These are phyloP conservation scores for Phytophthora europaea DNA, from an alignment of 352 stramenopile genomes.

Conservation along the genomic window DNA sequence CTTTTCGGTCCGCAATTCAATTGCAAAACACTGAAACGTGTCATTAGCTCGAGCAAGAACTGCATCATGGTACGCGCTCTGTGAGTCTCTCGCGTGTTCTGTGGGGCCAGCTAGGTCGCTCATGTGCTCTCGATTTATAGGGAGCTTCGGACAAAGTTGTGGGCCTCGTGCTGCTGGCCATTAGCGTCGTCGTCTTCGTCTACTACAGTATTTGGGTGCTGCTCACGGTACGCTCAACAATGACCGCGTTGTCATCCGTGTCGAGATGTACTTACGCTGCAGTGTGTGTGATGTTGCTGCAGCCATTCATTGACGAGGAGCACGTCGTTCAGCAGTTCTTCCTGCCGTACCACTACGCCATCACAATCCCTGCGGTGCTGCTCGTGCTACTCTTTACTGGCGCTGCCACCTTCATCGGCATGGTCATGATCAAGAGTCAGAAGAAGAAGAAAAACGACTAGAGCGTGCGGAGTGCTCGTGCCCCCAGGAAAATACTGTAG, in stretches of 20 bases:
- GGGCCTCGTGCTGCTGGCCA: conserved; percentile 78
- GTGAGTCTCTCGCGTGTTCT: neutral
- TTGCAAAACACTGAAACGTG: conserved; percentile 17
- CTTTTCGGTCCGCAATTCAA: conserved; percentile 10
- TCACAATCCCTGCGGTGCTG: conserved; percentile 87
- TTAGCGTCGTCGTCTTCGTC: conserved; percentile 89
- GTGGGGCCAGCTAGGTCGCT: neutral
- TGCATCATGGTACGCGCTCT: conserved; percentile 21
- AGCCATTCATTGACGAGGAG: conserved; percentile 90
- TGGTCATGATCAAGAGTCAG: conserved; percentile 92
- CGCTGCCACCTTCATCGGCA: conserved; percentile 87
- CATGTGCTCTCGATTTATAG: conserved; percentile 27
- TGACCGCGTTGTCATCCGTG: neutral
- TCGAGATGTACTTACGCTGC: neutral
- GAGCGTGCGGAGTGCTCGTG: conserved; percentile 10
- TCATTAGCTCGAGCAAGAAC: conserved; percentile 13
- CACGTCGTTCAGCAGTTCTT: conserved; percentile 88
- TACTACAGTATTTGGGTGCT: conserved; percentile 94
- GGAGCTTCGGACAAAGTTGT: conserved; percentile 82
- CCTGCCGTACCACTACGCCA: conserved; percentile 90
- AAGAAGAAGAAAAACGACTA: conserved; percentile 75
- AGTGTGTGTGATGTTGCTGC: neutral
- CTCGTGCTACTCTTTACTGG: conserved; percentile 89
- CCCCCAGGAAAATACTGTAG: neutral
- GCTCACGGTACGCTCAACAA: conserved; percentile 70